Evolutionary conservation across 2,329 filamentous ascomycete species (phyloP).

Genomic region (Neonectria sp.): DNA sequence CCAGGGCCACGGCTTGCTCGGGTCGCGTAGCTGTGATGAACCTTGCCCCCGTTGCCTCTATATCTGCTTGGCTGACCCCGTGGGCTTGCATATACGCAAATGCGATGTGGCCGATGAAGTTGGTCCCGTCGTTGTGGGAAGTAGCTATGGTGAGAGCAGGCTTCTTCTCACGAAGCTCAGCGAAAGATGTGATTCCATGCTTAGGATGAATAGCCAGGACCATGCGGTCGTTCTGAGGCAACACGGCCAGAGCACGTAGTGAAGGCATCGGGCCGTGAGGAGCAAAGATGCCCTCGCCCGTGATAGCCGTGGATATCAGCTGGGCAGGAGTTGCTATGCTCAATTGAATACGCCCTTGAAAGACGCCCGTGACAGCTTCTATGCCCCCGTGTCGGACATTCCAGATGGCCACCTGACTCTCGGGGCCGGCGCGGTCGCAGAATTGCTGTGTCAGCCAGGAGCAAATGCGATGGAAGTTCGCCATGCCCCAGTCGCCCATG

Average conservation of each 20-base stretch:
- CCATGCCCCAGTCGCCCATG: slow-evolving; percentile 2
- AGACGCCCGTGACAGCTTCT: background rate
- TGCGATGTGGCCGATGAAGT: background rate
- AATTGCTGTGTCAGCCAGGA: slow-evolving; percentile 9
- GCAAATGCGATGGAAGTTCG: slow-evolving; percentile 9
- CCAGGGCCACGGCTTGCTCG: background rate
- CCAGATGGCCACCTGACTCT: background rate
- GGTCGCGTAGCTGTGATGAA: background rate
- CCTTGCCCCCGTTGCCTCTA: background rate
- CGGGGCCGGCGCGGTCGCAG: slow-evolving; percentile 1
- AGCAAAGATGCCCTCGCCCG: background rate
- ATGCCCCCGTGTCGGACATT: background rate
- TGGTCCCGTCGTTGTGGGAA: background rate
- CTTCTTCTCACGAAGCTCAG: background rate
- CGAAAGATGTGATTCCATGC: background rate
- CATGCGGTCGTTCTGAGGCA: slow-evolving; percentile 11
- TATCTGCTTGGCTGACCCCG: background rate
- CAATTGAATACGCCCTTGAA: background rate
- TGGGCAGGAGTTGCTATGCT: background rate
- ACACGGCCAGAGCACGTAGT: background rate
- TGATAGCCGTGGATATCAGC: background rate
- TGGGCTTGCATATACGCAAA: background rate
- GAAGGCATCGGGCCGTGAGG: background rate
- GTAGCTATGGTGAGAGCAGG: background rate
- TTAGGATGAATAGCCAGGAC: background rate